phyloP scores from a whole-genome alignment of 768 basidiomycete species.

The Boletus rufocinnamomeus region DNA sequence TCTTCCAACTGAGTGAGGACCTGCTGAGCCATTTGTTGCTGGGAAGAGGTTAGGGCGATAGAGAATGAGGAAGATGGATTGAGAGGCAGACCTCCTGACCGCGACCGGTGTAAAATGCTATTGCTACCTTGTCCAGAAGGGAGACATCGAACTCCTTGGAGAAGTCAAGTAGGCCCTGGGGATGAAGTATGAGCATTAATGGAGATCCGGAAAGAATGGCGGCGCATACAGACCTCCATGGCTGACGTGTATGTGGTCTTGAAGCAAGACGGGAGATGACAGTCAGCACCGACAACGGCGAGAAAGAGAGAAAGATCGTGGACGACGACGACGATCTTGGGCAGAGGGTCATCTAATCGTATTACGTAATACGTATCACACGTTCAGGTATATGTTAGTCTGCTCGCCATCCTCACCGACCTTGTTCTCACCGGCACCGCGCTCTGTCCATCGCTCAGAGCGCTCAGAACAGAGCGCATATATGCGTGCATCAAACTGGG shows the following conservation, averaged over 20 bases:
- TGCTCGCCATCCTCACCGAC: not conserved
- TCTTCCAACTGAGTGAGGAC: slow-evolving; percentile 96
- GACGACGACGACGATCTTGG: slow-evolving; percentile 31
- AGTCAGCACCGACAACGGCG: slow-evolving; percentile 14
- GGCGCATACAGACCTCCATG: slow-evolving; percentile 40
- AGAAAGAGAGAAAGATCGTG: slow-evolving; percentile 14
- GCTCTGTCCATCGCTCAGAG: not conserved
- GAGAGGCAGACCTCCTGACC: slow-evolving; percentile 71
- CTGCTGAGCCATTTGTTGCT: slow-evolving; percentile 97
- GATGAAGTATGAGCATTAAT: slow-evolving; percentile 9
- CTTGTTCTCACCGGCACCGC: not conserved
- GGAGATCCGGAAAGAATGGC: not conserved
- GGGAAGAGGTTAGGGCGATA: slow-evolving; percentile 16
- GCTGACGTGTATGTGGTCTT: slow-evolving; percentile 19
- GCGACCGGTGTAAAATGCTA: slow-evolving; percentile 83
- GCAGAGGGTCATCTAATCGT: slow-evolving; percentile 41
- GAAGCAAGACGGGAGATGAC: not conserved
- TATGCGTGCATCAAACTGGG: not conserved
- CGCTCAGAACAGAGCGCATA: not conserved
- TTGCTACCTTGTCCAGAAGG: slow-evolving; percentile 91
- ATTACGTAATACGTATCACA: slow-evolving; percentile 36
- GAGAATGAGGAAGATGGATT: slow-evolving; percentile 7
- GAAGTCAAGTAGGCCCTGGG: slow-evolving; percentile 88
- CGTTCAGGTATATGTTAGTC: slow-evolving; percentile 7
- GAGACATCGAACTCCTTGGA: slow-evolving; percentile 90